A percentile compares a stretch with the other conserved stretches of the same genome.
phyloP scores from a whole-genome alignment of 768 basidiomycete species.

The Pulveroboletus sp. region DNA sequence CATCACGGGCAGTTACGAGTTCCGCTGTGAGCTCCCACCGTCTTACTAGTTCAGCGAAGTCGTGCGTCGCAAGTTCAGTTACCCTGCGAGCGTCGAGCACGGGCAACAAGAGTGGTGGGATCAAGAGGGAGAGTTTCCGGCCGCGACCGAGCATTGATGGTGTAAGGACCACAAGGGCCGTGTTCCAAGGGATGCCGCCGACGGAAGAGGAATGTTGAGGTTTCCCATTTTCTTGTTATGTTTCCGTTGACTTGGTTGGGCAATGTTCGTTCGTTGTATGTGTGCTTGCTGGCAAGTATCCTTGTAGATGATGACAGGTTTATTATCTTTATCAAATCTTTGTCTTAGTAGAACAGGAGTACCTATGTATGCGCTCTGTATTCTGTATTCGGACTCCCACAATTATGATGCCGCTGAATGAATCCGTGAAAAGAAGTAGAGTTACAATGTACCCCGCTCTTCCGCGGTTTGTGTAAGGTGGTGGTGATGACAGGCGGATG shows the following conservation, averaged over 20 bases:
- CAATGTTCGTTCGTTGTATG: neutral
- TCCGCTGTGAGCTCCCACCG: conserved; percentile 11
- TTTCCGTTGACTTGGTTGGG: neutral
- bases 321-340: conserved; percentile 24
- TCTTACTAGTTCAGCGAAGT: conserved; percentile 8
- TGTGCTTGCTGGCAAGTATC: conserved; percentile 23
- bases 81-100: conserved; percentile 12
- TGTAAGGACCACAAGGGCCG: conserved; percentile 2
- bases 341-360: conserved; percentile 10
- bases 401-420: neutral
- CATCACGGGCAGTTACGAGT: conserved; percentile 18
- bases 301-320: neutral
- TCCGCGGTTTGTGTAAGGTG: conserved; percentile 36
- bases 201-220: conserved; percentile 22
- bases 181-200: conserved; percentile 25
- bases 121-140: conserved; percentile 76
- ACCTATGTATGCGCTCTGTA: neutral
- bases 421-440: no score
- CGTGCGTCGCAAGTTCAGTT: conserved; percentile 11
- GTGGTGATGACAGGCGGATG: conserved; percentile 51
- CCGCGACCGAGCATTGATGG: conserved; percentile 74
- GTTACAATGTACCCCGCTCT: conserved; percentile 32
- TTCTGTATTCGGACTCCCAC: conserved; percentile 1
- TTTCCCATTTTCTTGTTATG: neutral
- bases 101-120: conserved; percentile 51